A percentile compares a stretch with the other conserved stretches of the same genome.
These are phyloP conservation scores for Ophiostoma ulmi DNA, from an alignment of 2,329 filamentous ascomycete genomes.

Conservation along the genomic window DNA sequence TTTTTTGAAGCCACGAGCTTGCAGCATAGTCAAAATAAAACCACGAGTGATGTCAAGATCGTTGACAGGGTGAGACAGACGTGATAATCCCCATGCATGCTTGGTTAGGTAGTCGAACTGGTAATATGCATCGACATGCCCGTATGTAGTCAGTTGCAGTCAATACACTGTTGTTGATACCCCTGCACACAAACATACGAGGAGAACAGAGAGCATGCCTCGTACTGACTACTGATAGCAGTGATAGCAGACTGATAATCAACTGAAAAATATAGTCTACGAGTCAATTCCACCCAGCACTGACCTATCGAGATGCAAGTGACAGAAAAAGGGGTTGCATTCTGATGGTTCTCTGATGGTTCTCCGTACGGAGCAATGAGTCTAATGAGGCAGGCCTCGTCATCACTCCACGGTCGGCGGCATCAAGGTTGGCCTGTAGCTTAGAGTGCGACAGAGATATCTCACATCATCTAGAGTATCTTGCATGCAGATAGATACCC, in stretches of 20 bases:
- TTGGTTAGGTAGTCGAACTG: background rate
- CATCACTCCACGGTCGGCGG: background rate
- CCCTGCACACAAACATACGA: background rate
- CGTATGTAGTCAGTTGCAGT: background rate
- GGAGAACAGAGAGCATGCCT: too few relatives aligned
- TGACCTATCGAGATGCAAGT: background rate
- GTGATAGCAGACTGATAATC: too few relatives aligned
- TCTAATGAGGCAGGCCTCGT: constrained; percentile 9
- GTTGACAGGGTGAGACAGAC: background rate
- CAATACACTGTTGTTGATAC: background rate
- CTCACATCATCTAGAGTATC: background rate
- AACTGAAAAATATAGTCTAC: too few relatives aligned
- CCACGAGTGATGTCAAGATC: background rate
- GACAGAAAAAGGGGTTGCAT: background rate
- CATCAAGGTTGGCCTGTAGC: background rate
- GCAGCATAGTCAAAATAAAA: background rate
- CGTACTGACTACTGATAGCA: too few relatives aligned
- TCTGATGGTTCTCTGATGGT: background rate
- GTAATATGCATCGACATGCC: background rate
- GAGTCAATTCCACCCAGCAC: background rate
- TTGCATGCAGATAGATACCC: background rate
- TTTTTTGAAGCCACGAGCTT: background rate
- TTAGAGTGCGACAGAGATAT: background rate
- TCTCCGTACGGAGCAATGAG: background rate
- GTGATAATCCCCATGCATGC: background rate